Evolutionary conservation across 1,284 basidiomycete species (phyloP).

Genomic region (Ustilago loliicola): DNA sequence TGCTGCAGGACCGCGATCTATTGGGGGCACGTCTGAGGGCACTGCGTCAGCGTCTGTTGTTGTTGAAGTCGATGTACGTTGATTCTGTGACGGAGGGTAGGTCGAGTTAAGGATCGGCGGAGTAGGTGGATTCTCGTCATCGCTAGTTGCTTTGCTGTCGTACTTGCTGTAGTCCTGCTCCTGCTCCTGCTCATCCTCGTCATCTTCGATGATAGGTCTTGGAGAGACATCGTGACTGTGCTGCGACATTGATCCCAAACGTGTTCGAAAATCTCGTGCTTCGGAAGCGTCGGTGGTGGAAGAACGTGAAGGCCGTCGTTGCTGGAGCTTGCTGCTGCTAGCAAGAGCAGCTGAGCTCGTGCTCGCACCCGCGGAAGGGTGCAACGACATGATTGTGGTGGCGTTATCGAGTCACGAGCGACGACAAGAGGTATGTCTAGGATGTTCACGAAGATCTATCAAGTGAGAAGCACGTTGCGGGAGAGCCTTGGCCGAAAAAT

Average conservation of each 20-base stretch:
- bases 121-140: slow-evolving; percentile 20
- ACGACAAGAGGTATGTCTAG: neutral
- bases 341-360: slow-evolving; percentile 10
- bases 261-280: slow-evolving; percentile 21
- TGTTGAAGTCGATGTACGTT: slow-evolving; percentile 9
- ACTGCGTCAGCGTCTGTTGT: neutral
- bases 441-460: neutral
- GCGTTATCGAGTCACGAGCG: neutral
- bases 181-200: slow-evolving; percentile 17
- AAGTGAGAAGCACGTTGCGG: neutral
- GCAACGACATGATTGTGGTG: slow-evolving; percentile 17
- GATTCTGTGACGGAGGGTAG: slow-evolving; percentile 23
- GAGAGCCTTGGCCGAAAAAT: neutral
- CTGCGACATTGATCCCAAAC: slow-evolving; percentile 11
- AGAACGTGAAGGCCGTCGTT: slow-evolving; percentile 27
- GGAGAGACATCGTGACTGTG: slow-evolving; percentile 1
- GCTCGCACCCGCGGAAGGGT: neutral
- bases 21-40: slow-evolving; percentile 13
- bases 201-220: slow-evolving; percentile 19
- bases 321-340: slow-evolving; percentile 14
- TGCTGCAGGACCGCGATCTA: slow-evolving; percentile 30
- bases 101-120: slow-evolving; percentile 23
- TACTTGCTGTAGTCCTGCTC: slow-evolving; percentile 12
- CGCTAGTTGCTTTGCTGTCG: slow-evolving; percentile 27
- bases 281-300: slow-evolving; percentile 25